phyloP scores from a whole-genome alignment of 139 green algal genomes.

The Pleodorina starrii region DNA sequence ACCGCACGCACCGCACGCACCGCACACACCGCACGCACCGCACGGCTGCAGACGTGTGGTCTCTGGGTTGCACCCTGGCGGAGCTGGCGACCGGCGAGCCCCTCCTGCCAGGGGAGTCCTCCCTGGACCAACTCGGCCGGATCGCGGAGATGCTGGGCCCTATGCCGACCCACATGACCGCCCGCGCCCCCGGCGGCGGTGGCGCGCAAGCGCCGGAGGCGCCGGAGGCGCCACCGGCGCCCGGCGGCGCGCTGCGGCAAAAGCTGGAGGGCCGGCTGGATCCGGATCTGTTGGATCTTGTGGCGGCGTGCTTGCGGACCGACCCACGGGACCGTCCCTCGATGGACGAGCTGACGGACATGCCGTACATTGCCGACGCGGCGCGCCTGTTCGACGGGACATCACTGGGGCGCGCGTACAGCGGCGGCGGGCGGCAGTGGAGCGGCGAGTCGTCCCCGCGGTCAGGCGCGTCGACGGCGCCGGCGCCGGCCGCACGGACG shows the following conservation, averaged over 20 bases:
- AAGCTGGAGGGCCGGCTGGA: background rate
- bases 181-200: background rate
- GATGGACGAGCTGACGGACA: background rate
- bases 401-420: background rate
- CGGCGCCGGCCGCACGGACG: background rate
- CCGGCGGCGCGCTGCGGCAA: background rate
- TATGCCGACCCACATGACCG: slow-evolving; percentile 60
- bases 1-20: too few relatives aligned
- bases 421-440: background rate
- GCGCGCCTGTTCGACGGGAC: background rate
- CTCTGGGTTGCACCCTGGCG: slow-evolving; percentile 77
- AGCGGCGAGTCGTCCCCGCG: too few relatives aligned
- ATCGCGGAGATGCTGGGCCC: slow-evolving; percentile 66
- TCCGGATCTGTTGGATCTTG: background rate
- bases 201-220: background rate
- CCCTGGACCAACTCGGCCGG: slow-evolving; percentile 84
- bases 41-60: slow-evolving; percentile 51
- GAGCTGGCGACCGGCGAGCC: slow-evolving; percentile 82
- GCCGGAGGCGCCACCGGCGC: background rate
- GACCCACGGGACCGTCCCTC: slow-evolving; percentile 16
- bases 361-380: slow-evolving; percentile 21
- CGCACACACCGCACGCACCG: too few relatives aligned
- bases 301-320: slow-evolving; percentile 11
- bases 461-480: background rate
- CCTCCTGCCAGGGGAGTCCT: slow-evolving; percentile 73